These are phyloP conservation scores for Colletotrichum spaethianum DNA, from an alignment of 2,329 filamentous ascomycete genomes.

Conservation along the genomic window DNA sequence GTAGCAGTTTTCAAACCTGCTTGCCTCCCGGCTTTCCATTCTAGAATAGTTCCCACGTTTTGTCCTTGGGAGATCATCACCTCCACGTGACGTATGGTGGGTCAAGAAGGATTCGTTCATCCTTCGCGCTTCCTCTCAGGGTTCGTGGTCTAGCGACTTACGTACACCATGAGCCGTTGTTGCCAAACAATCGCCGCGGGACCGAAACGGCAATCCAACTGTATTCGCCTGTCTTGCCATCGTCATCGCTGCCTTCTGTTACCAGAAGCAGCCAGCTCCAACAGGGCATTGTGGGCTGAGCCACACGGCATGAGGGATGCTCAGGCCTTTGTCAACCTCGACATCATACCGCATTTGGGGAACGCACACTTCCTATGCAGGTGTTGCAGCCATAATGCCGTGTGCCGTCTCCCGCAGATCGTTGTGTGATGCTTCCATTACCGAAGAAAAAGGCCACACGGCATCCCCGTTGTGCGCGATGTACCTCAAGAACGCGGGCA, in stretches of 20 bases:
- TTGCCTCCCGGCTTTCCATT: not conserved
- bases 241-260: not conserved
- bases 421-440: not conserved
- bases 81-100: slow-evolving; percentile 25
- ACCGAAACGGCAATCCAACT: slow-evolving; percentile 2
- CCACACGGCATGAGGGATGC: slow-evolving; percentile 5
- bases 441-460: not conserved
- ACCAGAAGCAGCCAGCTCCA: not conserved
- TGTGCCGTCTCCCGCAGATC: not conserved
- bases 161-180: not conserved
- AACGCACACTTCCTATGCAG: slow-evolving; percentile 12
- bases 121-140: not conserved
- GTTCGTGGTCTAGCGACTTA: not conserved
- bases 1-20: not conserved
- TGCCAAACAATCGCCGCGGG: not conserved
- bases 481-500: not conserved
- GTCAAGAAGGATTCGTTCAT: slow-evolving; percentile 3
- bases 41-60: slow-evolving; percentile 32
- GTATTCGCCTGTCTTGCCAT: not conserved
- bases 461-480: not conserved
- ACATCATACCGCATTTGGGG: not conserved
- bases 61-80: slow-evolving; percentile 21
- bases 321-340: not conserved
- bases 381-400: not conserved
- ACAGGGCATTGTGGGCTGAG: not conserved